Evolutionary conservation across 2,329 filamentous ascomycete species (phyloP), one percentile per base, ranked within the genome.

Genomic region (Neofusicoccum umdonicola): DNA sequence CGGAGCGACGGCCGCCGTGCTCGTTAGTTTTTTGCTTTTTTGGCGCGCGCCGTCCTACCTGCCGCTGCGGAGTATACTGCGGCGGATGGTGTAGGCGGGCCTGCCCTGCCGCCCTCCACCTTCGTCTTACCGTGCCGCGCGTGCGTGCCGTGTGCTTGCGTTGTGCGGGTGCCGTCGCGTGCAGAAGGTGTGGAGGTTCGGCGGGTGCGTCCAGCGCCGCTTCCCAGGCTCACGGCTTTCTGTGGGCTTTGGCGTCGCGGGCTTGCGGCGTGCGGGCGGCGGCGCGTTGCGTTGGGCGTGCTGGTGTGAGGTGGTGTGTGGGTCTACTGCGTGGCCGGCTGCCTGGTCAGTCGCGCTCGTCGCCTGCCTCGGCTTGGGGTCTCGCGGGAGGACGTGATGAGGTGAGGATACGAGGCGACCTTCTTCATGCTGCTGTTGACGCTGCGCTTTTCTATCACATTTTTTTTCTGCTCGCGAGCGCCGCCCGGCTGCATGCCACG

Each of bases 381-480:
- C 17, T 48, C 13, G 17, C 17, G 19, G 41, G 17, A 22, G 41
- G 34, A 58, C 35, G 54, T 58, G 54, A 17, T 17, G 8, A 41
- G 42, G 13, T 31, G 52, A 45, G 34, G 11, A 58, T 44, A 57
- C 54, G 54, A 44, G 54, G 39, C 41, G 15, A 9, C 13, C n/a
- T 44, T 45, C 22, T 52, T 52, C 50, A 37, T 52, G 50, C 50
- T 52, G 50, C 41, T 35, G 37, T 12, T 31, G 15, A 19, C 22
- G 13, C 15, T 13, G 27, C 27, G 8, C 41, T 11, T 47, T 60
- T 60, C 56, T 45, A 60, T 60, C 56, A 60, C 56, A 60, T 60
- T 60, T 60, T 60, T 37, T 3, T 17, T 44, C 13, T 19, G 19
- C 41, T 15, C 13, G 19, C 27, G 22, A 3, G 22, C 22, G 22